A percentile compares a stretch with the other conserved stretches of the same genome.
phyloP scores from a whole-genome alignment of 768 basidiomycete genomes.

The Tulasnella calospora region DNA sequence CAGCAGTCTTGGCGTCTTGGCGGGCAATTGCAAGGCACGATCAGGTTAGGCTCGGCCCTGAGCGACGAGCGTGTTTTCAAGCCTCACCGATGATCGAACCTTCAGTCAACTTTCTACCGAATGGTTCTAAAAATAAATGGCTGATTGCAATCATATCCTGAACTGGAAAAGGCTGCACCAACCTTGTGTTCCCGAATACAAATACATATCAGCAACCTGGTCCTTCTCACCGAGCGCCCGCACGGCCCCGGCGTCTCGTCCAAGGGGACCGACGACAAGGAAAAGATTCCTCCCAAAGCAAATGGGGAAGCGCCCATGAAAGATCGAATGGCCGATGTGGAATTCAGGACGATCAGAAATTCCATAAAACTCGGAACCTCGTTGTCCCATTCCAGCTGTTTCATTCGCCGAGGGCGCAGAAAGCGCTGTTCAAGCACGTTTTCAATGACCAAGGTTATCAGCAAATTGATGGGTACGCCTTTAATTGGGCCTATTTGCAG shows the following conservation, averaged over 20 bases:
- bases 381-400: conserved; percentile 75
- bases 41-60: too few relatives aligned
- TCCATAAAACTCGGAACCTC: conserved; percentile 73
- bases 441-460: not conserved
- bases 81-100: conserved; percentile 29
- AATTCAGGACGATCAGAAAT: conserved; percentile 85
- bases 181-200: conserved; percentile 86
- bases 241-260: conserved; percentile 56
- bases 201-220: conserved; percentile 90
- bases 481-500: not conserved
- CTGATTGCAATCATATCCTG: not conserved
- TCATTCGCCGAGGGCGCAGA: conserved; percentile 95
- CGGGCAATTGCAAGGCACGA: conserved; percentile 63
- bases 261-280: conserved; percentile 42
- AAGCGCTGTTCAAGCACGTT: conserved; percentile 55
- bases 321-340: conserved; percentile 58
- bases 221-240: conserved; percentile 79
- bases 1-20: conserved; percentile 83
- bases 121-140: not conserved
- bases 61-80: too few relatives aligned
- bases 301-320: conserved; percentile 95
- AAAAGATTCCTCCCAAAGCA: conserved; percentile 85
- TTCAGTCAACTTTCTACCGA: conserved; percentile 59
- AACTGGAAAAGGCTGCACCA: conserved; percentile 57
- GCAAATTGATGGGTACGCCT: not conserved